Conservation (phyloP, 108 stramenopile genomes). For the Chaetoceros tenuissimus region DNA sequence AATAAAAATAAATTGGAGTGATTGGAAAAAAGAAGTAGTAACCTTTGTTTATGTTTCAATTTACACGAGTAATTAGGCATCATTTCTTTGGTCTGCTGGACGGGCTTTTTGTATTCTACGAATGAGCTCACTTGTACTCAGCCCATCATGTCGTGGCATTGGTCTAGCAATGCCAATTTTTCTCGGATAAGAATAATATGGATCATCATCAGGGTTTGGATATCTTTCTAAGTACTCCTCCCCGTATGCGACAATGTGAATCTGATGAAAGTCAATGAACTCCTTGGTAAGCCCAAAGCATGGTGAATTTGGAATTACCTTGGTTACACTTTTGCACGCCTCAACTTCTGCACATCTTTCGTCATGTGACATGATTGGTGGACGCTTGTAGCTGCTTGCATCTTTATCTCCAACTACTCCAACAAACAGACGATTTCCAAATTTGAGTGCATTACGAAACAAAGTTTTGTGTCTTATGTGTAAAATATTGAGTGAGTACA, state of each 20-base stretch:
- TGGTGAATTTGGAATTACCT: slow-evolving; percentile 82
- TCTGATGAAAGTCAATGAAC: slow-evolving; percentile 83
- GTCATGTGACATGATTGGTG: slow-evolving; percentile 78
- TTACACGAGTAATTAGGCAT: no score
- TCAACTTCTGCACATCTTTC: slow-evolving; percentile 89
- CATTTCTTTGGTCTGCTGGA: slow-evolving; percentile 14
- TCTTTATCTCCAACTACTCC: slow-evolving; percentile 87
- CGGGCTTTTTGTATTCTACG: slow-evolving; percentile 62
- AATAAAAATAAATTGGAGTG: no score
- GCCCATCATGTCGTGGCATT: slow-evolving; percentile 62
- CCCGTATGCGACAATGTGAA: slow-evolving; percentile 85
- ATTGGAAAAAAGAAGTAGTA: no score
- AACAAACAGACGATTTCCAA: slow-evolving; percentile 83
- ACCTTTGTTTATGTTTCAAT: no score
- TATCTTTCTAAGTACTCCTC: slow-evolving; percentile 81
- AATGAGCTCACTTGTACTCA: slow-evolving; percentile 80
- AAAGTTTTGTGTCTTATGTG: slow-evolving; percentile 81
- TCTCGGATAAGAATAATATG: slow-evolving; percentile 67
- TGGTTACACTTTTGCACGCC: slow-evolving; percentile 86
- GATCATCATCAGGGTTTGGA: slow-evolving; percentile 83
- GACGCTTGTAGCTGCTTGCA: slow-evolving; percentile 77
- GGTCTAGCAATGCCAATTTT: slow-evolving; percentile 79
- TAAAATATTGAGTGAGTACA: no score
- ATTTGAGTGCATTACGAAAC: slow-evolving; percentile 73
- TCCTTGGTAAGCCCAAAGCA: slow-evolving; percentile 81